A percentile compares a stretch with the other conserved stretches of the same genome.
These are phyloP conservation scores for Ascoidea tarda DNA, from an alignment of 805 yeast genomes.

Conservation along the genomic window DNA sequence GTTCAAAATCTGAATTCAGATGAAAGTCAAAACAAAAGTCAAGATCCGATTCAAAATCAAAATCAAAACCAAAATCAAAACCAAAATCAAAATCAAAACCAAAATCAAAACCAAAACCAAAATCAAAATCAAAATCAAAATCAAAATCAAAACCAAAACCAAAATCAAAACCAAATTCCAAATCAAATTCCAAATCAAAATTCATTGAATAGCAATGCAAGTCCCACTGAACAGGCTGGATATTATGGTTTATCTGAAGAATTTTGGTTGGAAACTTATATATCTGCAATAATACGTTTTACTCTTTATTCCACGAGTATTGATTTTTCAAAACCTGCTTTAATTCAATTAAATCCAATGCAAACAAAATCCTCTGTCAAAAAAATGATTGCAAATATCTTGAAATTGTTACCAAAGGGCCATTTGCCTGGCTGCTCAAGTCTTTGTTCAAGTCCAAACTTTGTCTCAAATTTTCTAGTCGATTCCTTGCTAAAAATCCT, in stretches of 20 bases:
- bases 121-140: too few species aligned
- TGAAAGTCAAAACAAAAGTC: neutral
- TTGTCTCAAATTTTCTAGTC: slow-evolving; percentile 35
- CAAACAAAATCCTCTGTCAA: slow-evolving; percentile 22
- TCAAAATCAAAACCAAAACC: too few species aligned
- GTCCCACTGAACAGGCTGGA: too few species aligned
- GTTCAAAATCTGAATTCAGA: neutral
- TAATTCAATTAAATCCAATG: slow-evolving; percentile 33
- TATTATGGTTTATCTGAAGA: slow-evolving; percentile 8
- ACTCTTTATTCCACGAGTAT: slow-evolving; percentile 37
- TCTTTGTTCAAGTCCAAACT: slow-evolving; percentile 19
- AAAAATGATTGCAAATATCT: slow-evolving; percentile 23
- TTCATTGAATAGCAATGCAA: neutral
- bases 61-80: neutral
- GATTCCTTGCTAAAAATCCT: slow-evolving; percentile 31
- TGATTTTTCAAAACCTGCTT: slow-evolving; percentile 43
- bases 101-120: too few species aligned
- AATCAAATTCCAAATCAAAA: too few species aligned
- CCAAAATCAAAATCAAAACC: too few species aligned
- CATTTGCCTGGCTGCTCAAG: slow-evolving; percentile 28
- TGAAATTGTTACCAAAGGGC: slow-evolving; percentile 33
- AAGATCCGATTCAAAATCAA: neutral
- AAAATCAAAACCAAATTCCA: neutral
- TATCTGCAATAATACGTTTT: slow-evolving; percentile 41
- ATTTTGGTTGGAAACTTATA: slow-evolving; percentile 50